Base-by-base conservation (phyloP, 176 grass and related monocot species). In the Oropetium thomaeum region DNA sequence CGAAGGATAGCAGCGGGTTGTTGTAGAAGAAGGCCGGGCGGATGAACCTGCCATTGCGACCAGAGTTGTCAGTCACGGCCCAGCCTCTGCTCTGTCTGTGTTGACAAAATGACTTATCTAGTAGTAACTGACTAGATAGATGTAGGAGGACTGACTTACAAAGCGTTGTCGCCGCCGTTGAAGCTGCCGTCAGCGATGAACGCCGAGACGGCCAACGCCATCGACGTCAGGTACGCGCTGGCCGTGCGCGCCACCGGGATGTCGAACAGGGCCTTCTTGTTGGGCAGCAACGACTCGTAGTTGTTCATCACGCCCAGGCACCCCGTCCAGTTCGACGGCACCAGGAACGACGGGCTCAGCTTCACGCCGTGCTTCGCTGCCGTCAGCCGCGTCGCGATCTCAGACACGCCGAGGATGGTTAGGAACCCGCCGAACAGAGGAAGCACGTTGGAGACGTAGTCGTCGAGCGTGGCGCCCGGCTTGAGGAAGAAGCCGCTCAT, bases 401-500 rank as follows among this genome's bases (percentile, higher is more conserved):
- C 95, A 9, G 95, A 98, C 20, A 98, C 91, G 38, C 83, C 91
- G 65, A 98, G 85, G 41, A 98, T 98, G 31, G 91, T 73, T 81
- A 98, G 65, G 74, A 98, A 87, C 11, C 95, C 88, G 14, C 81
- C 86, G 74, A 97, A 97, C 27, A 97, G 91, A 26, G 91, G 95
- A 27, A 97, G 71, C 62, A 98, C 95, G 40, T 98, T 42, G 29
- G 91, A 91, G 78, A 93, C 59, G 80, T 92, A 98, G 55, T 93
- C 91, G 47, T 98, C 88, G 72, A 93, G 75, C 52, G 88, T 88
- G 14, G 95, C 88, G 60, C 81, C 91, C 32, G 95, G 95, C 75
- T 93, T 98, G 68, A 98, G 79, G 87, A 98, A 98, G 82, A 98
- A 94, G 61, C 91, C 95, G 12, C 95, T 92, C 86, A 94, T 88